Base-by-base conservation (phyloP, 2,329 filamentous ascomycete species). In the Alternaria gansuensis region DNA sequence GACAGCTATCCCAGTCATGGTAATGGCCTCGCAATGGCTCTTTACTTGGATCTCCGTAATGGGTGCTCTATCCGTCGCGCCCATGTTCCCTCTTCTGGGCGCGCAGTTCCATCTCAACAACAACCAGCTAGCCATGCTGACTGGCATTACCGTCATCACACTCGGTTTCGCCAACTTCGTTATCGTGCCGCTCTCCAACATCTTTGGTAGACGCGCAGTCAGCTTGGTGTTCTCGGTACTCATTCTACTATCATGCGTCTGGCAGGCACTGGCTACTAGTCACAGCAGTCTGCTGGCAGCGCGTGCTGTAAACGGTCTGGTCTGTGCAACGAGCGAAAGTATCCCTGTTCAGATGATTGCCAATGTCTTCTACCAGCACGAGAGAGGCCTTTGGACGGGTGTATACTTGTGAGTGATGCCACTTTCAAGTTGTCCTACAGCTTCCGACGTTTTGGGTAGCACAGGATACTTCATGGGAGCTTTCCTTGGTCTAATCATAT, bases 111-210 rank as follows among this genome's bases (percentile, higher is more conserved):
- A 77, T 31, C 74, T 81, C 43, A 71, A 75, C 58, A 74, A 79
- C 56, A 76, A 74, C 17, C 78, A 80, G 51, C 66, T 81, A 1
- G 75, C 72, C 5, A 67, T 81, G 14, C 70, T 81, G 6, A 80
- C 78, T 2, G 80, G 80, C 0, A 72, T 80, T 28, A 81, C 78
- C 40, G 78, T 82, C 36, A 77, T 82, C 45, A 79, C 78, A 1
- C 74, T 81, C 1, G 80, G 80, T 1, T 80, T 78, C 54, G 76
- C 78, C 21, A 82, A 81, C 52, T 77, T 82, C 59, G 64, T 82
- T 57, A 78, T 80, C 41, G 78, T 82, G 13, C 80, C 80, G 5
- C 61, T 80, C 5, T 77, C 75, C 52, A 81, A 80, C 59, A 80
- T 81, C 50, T 82, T 78, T 50, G 79, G 80, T 21, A 75, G 79